Conservation (phyloP, 1,284 basidiomycete genomes). For the Microbotryum silenes-acaulis region DNA sequence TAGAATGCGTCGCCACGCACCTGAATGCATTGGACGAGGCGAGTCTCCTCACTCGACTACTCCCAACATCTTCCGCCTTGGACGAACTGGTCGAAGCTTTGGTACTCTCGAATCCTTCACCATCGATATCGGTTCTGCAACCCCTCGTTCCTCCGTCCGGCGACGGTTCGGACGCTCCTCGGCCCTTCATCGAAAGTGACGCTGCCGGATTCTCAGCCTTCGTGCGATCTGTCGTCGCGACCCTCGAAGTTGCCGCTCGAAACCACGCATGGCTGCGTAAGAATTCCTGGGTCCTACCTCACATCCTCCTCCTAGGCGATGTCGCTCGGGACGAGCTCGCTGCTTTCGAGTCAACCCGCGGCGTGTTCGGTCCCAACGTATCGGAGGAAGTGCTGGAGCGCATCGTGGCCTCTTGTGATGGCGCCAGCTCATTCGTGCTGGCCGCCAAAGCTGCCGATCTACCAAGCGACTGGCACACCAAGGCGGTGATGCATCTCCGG, state of each 20-base stretch:
- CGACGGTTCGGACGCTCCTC: constrained; percentile 26
- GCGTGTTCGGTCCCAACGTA: constrained; percentile 48
- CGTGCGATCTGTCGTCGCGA: constrained; percentile 55
- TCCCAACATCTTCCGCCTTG: background rate
- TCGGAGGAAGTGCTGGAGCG: constrained; percentile 44
- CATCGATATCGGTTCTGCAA: constrained; percentile 34
- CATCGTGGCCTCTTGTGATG: constrained; percentile 52
- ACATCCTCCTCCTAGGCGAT: constrained; percentile 39
- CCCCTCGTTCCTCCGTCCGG: constrained; percentile 43
- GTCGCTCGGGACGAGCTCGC: constrained; percentile 46
- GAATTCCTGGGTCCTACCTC: constrained; percentile 51
- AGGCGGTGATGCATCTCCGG: constrained; percentile 16
- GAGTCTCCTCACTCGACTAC: background rate
- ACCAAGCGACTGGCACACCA: constrained; percentile 17
- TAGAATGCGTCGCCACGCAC: too few relatives aligned
- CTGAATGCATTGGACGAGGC: too few relatives aligned
- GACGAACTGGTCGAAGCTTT: constrained; percentile 1
- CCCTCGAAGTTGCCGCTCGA: constrained; percentile 54
- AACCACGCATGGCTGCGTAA: constrained; percentile 56
- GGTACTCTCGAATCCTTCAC: constrained; percentile 10
- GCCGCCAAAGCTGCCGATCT: constrained; percentile 41
- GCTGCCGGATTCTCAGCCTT: constrained; percentile 53
- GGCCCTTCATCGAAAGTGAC: constrained; percentile 42
- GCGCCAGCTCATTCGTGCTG: constrained; percentile 61
- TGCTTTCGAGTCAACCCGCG: constrained; percentile 48